Evolutionary conservation across 345 rosid genomes (phyloP), one percentile per base, ranked within the genome.

Genomic region (Gossypium arboreum): DNA sequence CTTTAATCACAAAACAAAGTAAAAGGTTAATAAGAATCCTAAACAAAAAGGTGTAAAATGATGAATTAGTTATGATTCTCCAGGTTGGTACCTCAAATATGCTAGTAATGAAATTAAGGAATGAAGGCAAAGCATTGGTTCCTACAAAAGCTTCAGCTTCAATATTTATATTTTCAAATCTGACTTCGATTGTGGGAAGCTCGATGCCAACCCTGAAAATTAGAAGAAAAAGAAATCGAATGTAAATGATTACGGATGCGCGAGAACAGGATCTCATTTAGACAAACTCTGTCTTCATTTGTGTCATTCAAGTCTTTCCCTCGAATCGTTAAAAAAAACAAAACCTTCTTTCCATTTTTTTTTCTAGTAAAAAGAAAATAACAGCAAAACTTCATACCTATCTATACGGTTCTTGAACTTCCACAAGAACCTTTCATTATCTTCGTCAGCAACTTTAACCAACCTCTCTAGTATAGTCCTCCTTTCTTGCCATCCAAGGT

Each of bases 171-270:
- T 85, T 81, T 78, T 88, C 84, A 18, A 75, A 88, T 72, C 90
- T 78, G 4, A 88, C 88, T 81, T 88, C 90, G 8, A 85, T 81
- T 3, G 86, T 79, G 6, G 92, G 92, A 44, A 83, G 54, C 0
- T 81, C 72, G 9, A 88, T 82, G 27, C 92, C 87, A 62, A 88
- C 92, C 73, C 92, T 86, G 77, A 66, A n/a, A 66, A 60, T 11
- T 34, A 34, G 41, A 5, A 34, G 7, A 5, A 5, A 0, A 13
- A 51, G 2, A 51, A 51, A 16, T 9, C 24, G 25, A 66, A 66
- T 18, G 70, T 0, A 65, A 65, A 65, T 43, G 1, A 63, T 63
- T 63, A 62, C 18, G n/a, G 13, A 12, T 17, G 9, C 8, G 44
- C 2, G 11, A 17, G 25, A 66, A 44, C 27, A n/a, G 15, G 25